Percentiles rank a stretch among this genome's conserved stretches.
Conservation (phyloP, 768 basidiomycete genomes). For the Lentinula boryana region DNA sequence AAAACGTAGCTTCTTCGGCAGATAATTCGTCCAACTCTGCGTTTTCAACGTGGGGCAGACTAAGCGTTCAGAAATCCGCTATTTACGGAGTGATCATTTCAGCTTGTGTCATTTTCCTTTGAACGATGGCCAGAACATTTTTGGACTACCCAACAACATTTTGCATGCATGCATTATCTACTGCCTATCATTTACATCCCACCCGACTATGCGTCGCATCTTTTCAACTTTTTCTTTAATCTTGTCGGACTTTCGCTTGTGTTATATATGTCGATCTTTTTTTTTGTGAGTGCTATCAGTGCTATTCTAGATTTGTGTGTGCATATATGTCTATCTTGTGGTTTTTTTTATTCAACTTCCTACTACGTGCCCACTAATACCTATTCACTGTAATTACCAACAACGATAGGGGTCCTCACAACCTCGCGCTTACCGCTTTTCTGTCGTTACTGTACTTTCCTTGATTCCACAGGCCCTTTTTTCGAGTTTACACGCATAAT, state of each 20-base stretch:
- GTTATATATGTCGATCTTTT: neutral
- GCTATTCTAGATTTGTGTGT: neutral
- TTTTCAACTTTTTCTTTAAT: neutral
- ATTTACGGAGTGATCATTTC: neutral
- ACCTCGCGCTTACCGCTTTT: neutral
- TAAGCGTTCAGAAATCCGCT: neutral
- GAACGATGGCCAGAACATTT: neutral
- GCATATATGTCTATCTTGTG: neutral
- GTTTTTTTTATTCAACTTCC: neutral
- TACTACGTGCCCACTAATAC: neutral
- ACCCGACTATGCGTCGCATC: neutral
- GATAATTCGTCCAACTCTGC: neutral
- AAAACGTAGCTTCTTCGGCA: neutral
- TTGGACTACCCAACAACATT: neutral
- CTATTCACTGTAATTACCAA: neutral
- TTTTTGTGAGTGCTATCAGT: neutral
- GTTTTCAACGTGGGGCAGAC: neutral
- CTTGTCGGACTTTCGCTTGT: neutral
- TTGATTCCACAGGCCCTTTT: neutral
- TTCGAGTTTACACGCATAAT: neutral
- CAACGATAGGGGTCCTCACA: neutral
- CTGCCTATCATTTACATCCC: neutral
- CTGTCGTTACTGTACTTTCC: neutral
- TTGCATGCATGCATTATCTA: neutral
- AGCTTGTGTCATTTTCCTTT: neutral